These are phyloP conservation scores for Botryosphaeria dothidea DNA, from an alignment of 2,329 filamentous ascomycete genomes.

Conservation along the genomic window DNA sequence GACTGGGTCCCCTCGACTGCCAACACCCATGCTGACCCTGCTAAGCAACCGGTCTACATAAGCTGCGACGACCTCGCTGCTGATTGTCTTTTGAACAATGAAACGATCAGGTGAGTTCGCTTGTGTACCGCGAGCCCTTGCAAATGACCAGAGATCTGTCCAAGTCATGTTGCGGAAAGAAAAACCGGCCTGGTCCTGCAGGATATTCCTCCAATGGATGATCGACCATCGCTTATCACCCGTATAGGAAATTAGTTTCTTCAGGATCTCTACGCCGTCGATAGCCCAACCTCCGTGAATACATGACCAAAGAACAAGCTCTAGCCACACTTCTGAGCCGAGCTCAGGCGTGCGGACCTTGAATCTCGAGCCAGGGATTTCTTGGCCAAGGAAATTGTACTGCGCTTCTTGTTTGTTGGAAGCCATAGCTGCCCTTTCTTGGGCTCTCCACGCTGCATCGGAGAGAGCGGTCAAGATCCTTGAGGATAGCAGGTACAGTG, in stretches of 20 bases:
- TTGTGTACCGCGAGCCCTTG: conserved; percentile 1
- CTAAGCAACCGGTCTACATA: conserved; percentile 56
- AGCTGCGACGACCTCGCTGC: conserved; percentile 58
- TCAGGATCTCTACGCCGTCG: conserved; percentile 44
- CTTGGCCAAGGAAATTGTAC: conserved; percentile 42
- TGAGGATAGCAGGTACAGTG: conserved; percentile 49
- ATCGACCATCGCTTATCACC: conserved; percentile 30
- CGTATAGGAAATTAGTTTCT: conserved; percentile 28
- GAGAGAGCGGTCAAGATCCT: conserved; percentile 52
- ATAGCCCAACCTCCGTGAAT: conserved; percentile 49
- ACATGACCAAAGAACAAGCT: conserved; percentile 55
- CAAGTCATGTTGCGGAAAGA: conserved; percentile 6
- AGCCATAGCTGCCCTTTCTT: conserved; percentile 37
- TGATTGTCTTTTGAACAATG: conserved; percentile 51
- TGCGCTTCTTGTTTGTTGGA: conserved; percentile 35
- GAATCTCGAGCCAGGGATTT: conserved; percentile 46
- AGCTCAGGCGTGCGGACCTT: conserved; percentile 43
- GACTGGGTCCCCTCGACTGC: conserved; percentile 36
- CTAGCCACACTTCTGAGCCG: conserved; percentile 51
- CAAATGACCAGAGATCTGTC: conserved; percentile 9
- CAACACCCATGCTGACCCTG: conserved; percentile 42
- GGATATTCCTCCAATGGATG: conserved; percentile 44
- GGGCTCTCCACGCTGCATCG: conserved; percentile 52
- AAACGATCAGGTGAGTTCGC: conserved; percentile 10
- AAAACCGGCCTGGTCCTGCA: background rate